Evolutionary conservation across 129 eudicot species (phyloP).

Genomic region (Flaveria brownii): DNA sequence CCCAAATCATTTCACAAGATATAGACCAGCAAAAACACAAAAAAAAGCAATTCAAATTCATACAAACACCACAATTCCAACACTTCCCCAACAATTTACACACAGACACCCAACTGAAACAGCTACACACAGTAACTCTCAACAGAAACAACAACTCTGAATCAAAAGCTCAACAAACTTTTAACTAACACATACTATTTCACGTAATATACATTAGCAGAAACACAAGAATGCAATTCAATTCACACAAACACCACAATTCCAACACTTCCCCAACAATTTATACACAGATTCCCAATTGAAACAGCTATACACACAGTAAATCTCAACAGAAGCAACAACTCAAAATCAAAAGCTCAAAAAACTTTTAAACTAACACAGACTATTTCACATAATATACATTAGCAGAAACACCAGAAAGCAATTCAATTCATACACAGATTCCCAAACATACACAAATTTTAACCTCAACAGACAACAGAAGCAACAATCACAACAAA

Average conservation of each 20-base stretch:
- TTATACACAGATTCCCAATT: not conserved
- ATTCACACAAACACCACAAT: not conserved
- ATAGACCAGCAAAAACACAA: not conserved
- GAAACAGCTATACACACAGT: not conserved
- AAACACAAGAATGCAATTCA: too few species aligned
- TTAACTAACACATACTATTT: too few species aligned
- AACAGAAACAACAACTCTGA: not conserved
- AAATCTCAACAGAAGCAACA: not conserved
- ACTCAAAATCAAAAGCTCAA: too few species aligned
- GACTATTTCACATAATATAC: too few species aligned
- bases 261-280: not conserved
- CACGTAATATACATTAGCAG: too few species aligned
- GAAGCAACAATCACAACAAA: not conserved
- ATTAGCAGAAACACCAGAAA: too few species aligned
- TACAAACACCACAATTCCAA: not conserved
- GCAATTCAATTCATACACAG: too few species aligned
- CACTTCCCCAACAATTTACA: not conserved
- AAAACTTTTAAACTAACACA: too few species aligned
- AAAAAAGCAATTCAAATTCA: not conserved
- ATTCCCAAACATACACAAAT: too few species aligned
- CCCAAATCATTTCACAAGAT: not conserved
- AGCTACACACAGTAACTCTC: not conserved
- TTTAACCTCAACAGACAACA: too few species aligned
- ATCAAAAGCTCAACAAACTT: too few species aligned
- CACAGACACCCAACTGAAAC: not conserved